phyloP scores from a whole-genome alignment of 169 alveolate genomes.

The Plasmodium reichenowi region DNA sequence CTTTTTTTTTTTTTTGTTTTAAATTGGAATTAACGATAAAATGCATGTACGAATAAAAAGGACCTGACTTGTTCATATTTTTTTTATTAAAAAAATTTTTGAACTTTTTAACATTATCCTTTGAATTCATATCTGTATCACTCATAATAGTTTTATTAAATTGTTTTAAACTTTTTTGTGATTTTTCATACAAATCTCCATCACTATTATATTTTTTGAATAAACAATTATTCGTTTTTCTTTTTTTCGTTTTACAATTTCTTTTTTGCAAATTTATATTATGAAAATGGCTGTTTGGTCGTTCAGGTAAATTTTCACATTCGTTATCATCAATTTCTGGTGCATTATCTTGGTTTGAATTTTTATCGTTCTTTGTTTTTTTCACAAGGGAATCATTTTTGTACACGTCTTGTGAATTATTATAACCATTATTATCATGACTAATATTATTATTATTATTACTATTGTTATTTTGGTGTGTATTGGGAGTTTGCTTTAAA shows the following conservation, averaged over 20 bases:
- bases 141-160: slow-evolving; percentile 1
- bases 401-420: neutral
- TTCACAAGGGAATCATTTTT: neutral
- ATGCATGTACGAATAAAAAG: slow-evolving; percentile 42
- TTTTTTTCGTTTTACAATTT: neutral
- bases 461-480: neutral
- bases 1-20: slow-evolving; percentile 34
- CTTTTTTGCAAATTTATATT: neutral
- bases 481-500: too few species aligned
- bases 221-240: slow-evolving; percentile 1
- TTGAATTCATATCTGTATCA: slow-evolving; percentile 37
- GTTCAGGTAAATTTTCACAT: neutral
- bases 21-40: slow-evolving; percentile 26
- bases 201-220: slow-evolving; percentile 47
- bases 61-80: slow-evolving; percentile 3
- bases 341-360: neutral
- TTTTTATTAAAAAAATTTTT: slow-evolving; percentile 6
- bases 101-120: slow-evolving; percentile 12
- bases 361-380: neutral
- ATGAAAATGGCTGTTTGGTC: neutral
- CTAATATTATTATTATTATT: neutral
- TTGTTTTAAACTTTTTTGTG: neutral
- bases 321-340: neutral
- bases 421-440: neutral
- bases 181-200: slow-evolving; percentile 54